Conservation (phyloP, 768 basidiomycete genomes). For the Clitopilus hobsonii region DNA sequence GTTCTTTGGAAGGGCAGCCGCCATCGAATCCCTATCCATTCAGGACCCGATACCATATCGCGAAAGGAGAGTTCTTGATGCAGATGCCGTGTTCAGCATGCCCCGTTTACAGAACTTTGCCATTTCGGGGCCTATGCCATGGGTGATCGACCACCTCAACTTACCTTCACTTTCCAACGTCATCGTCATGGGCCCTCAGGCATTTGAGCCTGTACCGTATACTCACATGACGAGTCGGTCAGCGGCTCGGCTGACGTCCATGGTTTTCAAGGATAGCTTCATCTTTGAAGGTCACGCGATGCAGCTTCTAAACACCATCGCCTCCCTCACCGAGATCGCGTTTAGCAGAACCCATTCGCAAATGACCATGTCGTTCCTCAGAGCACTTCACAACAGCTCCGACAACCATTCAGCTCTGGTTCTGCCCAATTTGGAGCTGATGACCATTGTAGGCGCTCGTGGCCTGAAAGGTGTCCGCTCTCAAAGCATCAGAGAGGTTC, state of each 20-base stretch:
- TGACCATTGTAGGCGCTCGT: background rate
- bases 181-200: background rate
- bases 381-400: background rate
- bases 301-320: background rate
- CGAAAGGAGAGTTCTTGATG: background rate
- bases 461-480: background rate
- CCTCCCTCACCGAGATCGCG: background rate
- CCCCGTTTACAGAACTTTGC: background rate
- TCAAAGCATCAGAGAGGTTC: background rate
- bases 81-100: background rate
- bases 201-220: background rate
- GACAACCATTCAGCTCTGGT: background rate
- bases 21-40: background rate
- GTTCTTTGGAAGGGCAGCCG: background rate
- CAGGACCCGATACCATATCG: background rate
- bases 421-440: background rate
- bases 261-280: background rate
- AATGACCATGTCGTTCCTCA: background rate
- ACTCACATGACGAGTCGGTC: background rate
- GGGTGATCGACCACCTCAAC: background rate
- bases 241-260: background rate
- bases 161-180: background rate
- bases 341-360: background rate
- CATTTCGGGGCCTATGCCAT: background rate
- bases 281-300: background rate